Percentiles rank a stretch among this genome's conserved stretches.
These are phyloP conservation scores for Teunomyces gatunensis DNA, from an alignment of 805 yeast genomes.

Conservation along the genomic window DNA sequence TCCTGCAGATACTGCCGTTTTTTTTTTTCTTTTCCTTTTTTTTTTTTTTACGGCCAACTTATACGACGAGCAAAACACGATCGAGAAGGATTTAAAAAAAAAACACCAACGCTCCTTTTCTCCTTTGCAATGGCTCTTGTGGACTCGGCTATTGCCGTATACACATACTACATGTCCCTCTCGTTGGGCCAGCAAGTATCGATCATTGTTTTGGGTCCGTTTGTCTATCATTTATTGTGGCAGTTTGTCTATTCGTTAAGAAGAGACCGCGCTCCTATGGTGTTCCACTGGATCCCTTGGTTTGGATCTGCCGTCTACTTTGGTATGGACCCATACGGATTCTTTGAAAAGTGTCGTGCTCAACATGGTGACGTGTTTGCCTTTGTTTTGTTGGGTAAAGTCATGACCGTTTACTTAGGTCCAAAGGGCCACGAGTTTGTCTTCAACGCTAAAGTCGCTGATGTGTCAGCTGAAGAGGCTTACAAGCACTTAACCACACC, in stretches of 20 bases:
- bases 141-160: constrained; percentile 13
- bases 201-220: constrained; percentile 49
- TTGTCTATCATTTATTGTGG: constrained; percentile 62
- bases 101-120: neutral
- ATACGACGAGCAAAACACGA: neutral
- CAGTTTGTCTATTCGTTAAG: constrained; percentile 69
- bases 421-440: constrained; percentile 98
- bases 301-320: constrained; percentile 85
- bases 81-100: neutral
- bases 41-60: neutral
- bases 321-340: constrained; percentile 92
- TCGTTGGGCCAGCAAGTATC: constrained; percentile 26
- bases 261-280: constrained; percentile 84
- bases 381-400: constrained; percentile 82
- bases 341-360: constrained; percentile 72
- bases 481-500: constrained; percentile 98
- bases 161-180: constrained; percentile 18
- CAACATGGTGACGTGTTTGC: constrained; percentile 94
- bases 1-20: neutral
- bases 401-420: constrained; percentile 94
- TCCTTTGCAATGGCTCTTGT: constrained; percentile 22
- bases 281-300: constrained; percentile 93
- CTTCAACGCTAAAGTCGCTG: constrained; percentile 82
- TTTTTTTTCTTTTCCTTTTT: neutral
- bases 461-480: constrained; percentile 95